These are phyloP conservation scores for Alternaria dauci DNA, from an alignment of 2,329 filamentous ascomycete genomes.

Conservation along the genomic window DNA sequence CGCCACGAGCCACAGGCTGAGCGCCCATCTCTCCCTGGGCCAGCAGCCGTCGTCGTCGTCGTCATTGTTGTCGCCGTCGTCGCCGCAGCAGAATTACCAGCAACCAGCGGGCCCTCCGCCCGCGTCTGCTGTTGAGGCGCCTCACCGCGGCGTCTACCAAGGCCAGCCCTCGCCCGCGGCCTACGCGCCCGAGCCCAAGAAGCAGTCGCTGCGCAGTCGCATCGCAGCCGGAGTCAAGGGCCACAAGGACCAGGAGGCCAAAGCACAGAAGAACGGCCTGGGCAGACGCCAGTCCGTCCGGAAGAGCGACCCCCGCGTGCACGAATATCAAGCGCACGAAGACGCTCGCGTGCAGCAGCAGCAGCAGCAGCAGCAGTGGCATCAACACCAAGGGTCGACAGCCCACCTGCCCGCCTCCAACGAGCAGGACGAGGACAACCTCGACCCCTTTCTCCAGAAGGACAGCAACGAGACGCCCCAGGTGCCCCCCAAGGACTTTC, in stretches of 20 bases:
- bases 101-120: conserved; percentile 34
- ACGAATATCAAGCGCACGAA: conserved; percentile 39
- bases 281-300: conserved; percentile 47
- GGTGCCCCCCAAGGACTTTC: conserved; percentile 49
- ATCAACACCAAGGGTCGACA: conserved; percentile 41
- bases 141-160: conserved; percentile 37
- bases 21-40: conserved; percentile 39
- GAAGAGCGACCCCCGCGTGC: conserved; percentile 43
- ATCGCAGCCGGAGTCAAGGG: conserved; percentile 39
- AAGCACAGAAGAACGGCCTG: conserved; percentile 43
- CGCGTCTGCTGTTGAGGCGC: conserved; percentile 35
- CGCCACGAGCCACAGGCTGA: conserved; percentile 43
- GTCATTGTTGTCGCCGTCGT: conserved; percentile 26
- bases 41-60: conserved; percentile 23
- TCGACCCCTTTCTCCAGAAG: conserved; percentile 51
- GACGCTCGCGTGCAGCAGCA: conserved; percentile 39
- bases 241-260: conserved; percentile 47
- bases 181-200: conserved; percentile 37
- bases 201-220: conserved; percentile 47
- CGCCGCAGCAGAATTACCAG: conserved; percentile 34
- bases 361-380: conserved; percentile 44
- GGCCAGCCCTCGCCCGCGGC: conserved; percentile 22
- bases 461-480: conserved; percentile 39
- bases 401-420: conserved; percentile 46
- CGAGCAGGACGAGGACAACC: conserved; percentile 50